Evolutionary conservation across 257 asterid species (phyloP).

Genomic region (Cruciata laevipes): DNA sequence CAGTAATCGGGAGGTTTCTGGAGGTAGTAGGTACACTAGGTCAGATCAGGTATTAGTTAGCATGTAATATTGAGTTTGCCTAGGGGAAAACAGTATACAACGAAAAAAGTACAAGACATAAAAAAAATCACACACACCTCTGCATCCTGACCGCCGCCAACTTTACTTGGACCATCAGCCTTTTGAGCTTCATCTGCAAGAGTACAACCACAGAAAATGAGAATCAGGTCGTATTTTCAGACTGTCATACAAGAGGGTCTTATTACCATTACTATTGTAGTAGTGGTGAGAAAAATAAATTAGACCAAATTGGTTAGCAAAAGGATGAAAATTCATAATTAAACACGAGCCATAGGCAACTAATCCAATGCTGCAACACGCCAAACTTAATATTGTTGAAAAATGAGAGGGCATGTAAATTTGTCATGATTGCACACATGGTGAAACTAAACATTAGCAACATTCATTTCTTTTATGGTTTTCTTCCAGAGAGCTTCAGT

Average conservation of each 20-base stretch:
- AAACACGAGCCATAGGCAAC: not conserved
- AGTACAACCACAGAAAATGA: conserved; percentile 7
- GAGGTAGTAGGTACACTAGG: not conserved
- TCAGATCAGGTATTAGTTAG: not conserved
- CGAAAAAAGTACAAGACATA: not conserved
- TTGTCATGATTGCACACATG: not conserved
- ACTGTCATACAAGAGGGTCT: not conserved
- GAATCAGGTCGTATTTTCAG: not conserved
- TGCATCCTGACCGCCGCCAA: conserved; percentile 49
- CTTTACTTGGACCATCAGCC: conserved; percentile 42
- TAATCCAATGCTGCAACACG: not conserved
- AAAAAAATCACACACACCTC: conserved; percentile 38
- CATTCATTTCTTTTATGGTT: not conserved
- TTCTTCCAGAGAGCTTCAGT: not conserved
- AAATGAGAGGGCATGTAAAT: not conserved
- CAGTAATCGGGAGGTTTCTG: not conserved
- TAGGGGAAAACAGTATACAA: not conserved
- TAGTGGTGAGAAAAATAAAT: not conserved
- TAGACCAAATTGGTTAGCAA: not conserved
- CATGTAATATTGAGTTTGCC: not conserved
- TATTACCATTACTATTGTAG: not conserved
- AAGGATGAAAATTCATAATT: not conserved
- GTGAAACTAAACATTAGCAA: not conserved
- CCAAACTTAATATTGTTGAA: not conserved
- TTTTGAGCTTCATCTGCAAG: conserved; percentile 55